These are phyloP conservation scores for Lactifluus rugatus DNA, from an alignment of 768 basidiomycete genomes.

Conservation along the genomic window DNA sequence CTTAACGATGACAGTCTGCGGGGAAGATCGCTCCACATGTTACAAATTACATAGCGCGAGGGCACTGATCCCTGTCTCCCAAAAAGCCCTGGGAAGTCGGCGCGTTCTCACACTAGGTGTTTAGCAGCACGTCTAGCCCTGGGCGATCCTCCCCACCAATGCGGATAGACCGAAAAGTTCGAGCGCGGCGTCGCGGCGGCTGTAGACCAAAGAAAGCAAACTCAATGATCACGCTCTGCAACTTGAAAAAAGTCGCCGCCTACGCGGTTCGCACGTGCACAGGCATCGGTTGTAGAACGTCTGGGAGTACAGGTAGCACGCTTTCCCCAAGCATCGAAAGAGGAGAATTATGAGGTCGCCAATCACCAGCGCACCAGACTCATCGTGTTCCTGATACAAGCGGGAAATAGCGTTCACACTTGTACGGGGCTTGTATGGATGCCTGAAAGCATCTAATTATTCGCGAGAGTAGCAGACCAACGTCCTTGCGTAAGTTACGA, in stretches of 20 bases:
- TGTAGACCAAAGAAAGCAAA: slow-evolving; percentile 90
- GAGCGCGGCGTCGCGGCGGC: slow-evolving; percentile 73
- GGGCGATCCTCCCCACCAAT: slow-evolving; percentile 41
- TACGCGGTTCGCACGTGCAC: slow-evolving; percentile 72
- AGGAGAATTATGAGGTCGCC: slow-evolving; percentile 94
- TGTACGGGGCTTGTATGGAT: slow-evolving; percentile 70
- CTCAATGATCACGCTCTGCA: slow-evolving; percentile 86
- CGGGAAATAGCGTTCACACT: slow-evolving; percentile 67
- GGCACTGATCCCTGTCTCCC: slow-evolving; percentile 81
- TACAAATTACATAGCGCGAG: slow-evolving; percentile 74
- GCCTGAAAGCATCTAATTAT: slow-evolving; percentile 48
- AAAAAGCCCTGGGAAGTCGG: slow-evolving; percentile 93
- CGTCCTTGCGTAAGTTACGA: slow-evolving; percentile 88
- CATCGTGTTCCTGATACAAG: slow-evolving; percentile 69
- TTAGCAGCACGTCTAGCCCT: slow-evolving; percentile 76
- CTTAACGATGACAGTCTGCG: slow-evolving; percentile 69
- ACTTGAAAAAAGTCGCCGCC: slow-evolving; percentile 87
- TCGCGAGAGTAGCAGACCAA: slow-evolving; percentile 70
- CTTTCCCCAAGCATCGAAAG: slow-evolving; percentile 73
- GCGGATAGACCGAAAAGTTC: slow-evolving; percentile 55
- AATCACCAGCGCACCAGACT: slow-evolving; percentile 86
- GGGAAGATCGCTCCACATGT: slow-evolving; percentile 48
- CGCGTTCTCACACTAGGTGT: slow-evolving; percentile 91
- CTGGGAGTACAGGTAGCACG: slow-evolving; percentile 77
- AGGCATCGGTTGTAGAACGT: slow-evolving; percentile 78